Base-by-base conservation (phyloP, 345 rosid species). In the Salix brachista region DNA sequence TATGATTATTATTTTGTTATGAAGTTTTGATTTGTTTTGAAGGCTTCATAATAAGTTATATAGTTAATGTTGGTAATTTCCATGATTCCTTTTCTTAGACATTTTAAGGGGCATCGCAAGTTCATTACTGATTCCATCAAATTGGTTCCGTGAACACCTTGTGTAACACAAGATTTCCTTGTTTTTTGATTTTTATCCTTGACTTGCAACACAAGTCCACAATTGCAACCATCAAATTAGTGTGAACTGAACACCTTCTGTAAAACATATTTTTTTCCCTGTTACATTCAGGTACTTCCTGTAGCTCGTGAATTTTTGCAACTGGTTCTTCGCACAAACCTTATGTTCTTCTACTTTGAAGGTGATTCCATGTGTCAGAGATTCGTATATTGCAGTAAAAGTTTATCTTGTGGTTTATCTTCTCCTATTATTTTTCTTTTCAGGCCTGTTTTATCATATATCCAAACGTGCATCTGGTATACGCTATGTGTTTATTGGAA, bases 261-360 rank as follows among this genome's bases (percentile, higher is more conserved):
- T 21, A 4, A 21, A 19, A 2, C n/a, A 39, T 42, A 32, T 30
- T 13, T 44, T 46, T 61, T 37, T 21, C 50, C 69, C 65, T 66
- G 48, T 83, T 75, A 23, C 65, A 69, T 80, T 73, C 81, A 96
- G 97, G 81, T 86, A 78, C 91, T 93, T 44, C 99, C 99, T 34
- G 70, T 87, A 69, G 97, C 89, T 30, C 92, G 92, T 65, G 98
- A 96, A 79, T 72, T 90, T 81, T 80, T 93, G 84, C 99, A 91
- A 83, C 79, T 92, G 78, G 67, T 90, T 83, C 89, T 96, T 65
- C 97, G 98, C 65, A 86, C 95, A 64, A 96, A 96, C 82, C 86
- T 92, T 71, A 92, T 96, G 99, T 89, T 96, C 79, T 96, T 96
- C 91, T 93, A 96, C 87, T 96, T 93, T 76, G 97, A 96, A 96